phyloP scores from a whole-genome alignment of 2,329 filamentous ascomycete genomes.

The Aquanectria penicillioides region DNA sequence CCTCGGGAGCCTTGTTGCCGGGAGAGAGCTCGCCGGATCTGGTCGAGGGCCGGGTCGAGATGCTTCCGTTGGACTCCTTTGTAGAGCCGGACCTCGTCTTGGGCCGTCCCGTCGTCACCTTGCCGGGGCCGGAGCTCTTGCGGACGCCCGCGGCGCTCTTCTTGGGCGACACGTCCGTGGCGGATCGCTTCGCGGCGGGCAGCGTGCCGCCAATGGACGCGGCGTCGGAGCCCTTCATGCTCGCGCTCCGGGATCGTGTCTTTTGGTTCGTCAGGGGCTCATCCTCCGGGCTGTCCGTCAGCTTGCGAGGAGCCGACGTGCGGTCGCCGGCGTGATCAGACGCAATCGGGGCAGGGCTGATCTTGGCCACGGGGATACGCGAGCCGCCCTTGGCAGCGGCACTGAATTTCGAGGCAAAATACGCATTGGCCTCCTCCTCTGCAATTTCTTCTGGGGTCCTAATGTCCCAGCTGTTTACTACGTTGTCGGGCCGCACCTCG shows the following conservation, averaged over 20 bases:
- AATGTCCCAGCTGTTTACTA: conserved; percentile 73
- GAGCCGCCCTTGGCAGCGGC: conserved; percentile 71
- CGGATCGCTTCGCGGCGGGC: conserved; percentile 52
- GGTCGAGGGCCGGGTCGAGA: conserved; percentile 68
- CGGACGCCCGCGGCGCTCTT: conserved; percentile 58
- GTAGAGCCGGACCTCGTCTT: conserved; percentile 70
- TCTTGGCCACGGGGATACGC: conserved; percentile 86
- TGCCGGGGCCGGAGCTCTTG: conserved; percentile 59
- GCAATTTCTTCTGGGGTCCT: conserved; percentile 82
- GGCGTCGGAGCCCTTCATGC: conserved; percentile 53
- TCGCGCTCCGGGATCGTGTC: conserved; percentile 76
- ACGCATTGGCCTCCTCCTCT: conserved; percentile 62
- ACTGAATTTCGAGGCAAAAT: conserved; percentile 63
- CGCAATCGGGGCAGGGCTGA: conserved; percentile 81
- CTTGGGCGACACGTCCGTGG: conserved; percentile 64
- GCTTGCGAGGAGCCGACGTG: conserved; percentile 57
- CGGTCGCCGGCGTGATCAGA: conserved; percentile 78
- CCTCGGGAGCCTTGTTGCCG: conserved; percentile 82
- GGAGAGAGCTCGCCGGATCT: conserved; percentile 68
- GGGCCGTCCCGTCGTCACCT: conserved; percentile 60
- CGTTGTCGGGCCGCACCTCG: conserved; percentile 52
- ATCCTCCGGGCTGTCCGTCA: conserved; percentile 65
- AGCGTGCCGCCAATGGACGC: conserved; percentile 32
- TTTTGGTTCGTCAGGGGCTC: conserved; percentile 67
- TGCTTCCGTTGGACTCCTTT: conserved; percentile 57